Base-by-base conservation (phyloP, 2,329 filamentous ascomycete genomes). In the Blastomyces silverae region DNA sequence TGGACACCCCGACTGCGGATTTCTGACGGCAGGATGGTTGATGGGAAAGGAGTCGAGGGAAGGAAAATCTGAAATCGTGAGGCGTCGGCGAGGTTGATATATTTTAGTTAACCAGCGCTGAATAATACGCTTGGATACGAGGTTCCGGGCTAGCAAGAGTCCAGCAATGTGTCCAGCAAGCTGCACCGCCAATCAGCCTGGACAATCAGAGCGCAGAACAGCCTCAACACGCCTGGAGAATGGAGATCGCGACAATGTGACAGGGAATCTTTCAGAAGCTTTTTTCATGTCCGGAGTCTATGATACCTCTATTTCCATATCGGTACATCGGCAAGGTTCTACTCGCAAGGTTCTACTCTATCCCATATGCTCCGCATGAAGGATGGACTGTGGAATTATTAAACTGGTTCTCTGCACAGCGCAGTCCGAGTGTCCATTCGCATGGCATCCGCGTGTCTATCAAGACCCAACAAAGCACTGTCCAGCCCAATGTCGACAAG, bases 41-140 rank as follows among this genome's bases (percentile, higher is more conserved):
- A 50, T n/a, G 58, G 42, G 28, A 56, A 34, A 39, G 15, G 15
- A 37, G 42, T 28, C 56, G 39, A 10, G 20, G 13, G 39, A 2
- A 25, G 57, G 15, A 44, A 60, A 44, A 50, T 5, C 17, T 7
- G 20, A 37, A 28, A 15, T 25, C n/a, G 13, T 3, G 34, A 34
- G 42, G 44, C 42, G 44, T 50, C 44, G 28, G 25, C 42, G 42
- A 61, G 44, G 28, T 50, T 61, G 58, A 61, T 48, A 61, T 34
- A 42, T 13, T 15, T 37, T 39, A 42, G 17, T 13, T 25, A 4
- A 28, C 22, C 22, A n/a, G 5, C 17, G 58, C 39, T 61, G 58
- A 61, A 50, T 61, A 61, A 61, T 61, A 31, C 37, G 22, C 15
- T 6, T 31, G 39, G 39, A 61, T 61, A 61, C 58, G 58, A 61